These are phyloP conservation scores for Prunus yedoensis DNA, from an alignment of 331 rosid species.

Conservation along the genomic window DNA sequence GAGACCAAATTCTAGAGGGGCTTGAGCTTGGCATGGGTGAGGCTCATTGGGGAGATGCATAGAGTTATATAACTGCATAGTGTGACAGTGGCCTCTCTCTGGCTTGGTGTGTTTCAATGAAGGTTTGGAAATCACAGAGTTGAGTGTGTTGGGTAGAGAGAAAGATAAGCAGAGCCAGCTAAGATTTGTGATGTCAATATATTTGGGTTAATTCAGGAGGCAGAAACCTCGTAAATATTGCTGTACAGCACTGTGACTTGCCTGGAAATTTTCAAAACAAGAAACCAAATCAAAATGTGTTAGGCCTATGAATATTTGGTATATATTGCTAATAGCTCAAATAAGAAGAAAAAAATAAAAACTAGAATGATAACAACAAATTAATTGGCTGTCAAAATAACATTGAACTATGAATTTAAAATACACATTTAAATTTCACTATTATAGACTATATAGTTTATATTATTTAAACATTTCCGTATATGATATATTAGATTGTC, in stretches of 20 bases:
- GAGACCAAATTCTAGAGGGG: neutral
- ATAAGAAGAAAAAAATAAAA: neutral
- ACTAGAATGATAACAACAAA: neutral
- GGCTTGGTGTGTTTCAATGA: neutral
- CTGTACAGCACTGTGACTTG: constrained; percentile 12
- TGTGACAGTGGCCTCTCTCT: neutral
- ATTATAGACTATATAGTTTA: neutral
- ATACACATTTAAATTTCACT: neutral
- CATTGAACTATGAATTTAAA: neutral
- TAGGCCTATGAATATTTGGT: neutral
- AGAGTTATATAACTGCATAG: neutral
- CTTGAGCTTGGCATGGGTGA: neutral
- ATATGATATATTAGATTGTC: too few species aligned
- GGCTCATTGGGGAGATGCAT: constrained; percentile 13
- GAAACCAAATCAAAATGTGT: neutral
- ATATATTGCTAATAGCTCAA: neutral
- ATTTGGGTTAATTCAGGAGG: constrained; percentile 20
- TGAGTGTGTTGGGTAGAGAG: constrained; percentile 28
- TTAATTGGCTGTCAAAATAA: neutral
- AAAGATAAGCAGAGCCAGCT: constrained; percentile 37
- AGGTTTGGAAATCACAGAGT: neutral
- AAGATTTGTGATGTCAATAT: constrained; percentile 22
- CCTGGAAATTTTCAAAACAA: constrained; percentile 14
- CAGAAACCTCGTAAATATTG: constrained; percentile 19
- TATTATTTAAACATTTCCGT: too few species aligned